Conservation (phyloP, 805 yeast genomes). For the Pichia sporocuriosa region DNA sequence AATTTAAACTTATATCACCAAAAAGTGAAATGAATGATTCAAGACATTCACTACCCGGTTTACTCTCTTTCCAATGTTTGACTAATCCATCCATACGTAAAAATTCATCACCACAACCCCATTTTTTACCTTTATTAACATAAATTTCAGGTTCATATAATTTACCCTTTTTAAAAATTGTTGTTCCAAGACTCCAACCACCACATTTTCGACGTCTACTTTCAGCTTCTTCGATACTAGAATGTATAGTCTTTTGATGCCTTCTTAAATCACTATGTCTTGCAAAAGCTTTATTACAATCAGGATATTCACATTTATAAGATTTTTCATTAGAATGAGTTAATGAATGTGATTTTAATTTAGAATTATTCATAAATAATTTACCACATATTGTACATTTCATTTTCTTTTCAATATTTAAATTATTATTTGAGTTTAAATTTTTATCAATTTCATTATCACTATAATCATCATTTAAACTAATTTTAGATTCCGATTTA, state of each 20-base stretch:
- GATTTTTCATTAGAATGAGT: background rate
- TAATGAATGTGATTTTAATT: slow-evolving; percentile 1
- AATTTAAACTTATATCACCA: background rate
- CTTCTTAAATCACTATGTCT: slow-evolving; percentile 1
- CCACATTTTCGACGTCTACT: slow-evolving; percentile 3
- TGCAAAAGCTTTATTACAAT: slow-evolving; percentile 4
- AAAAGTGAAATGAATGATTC: background rate
- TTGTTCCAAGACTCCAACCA: slow-evolving; percentile 2
- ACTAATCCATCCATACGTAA: slow-evolving; percentile 6
- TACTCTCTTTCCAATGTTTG: slow-evolving; percentile 6
- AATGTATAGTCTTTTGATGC: slow-evolving; percentile 1
- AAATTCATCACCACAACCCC: slow-evolving; percentile 6
- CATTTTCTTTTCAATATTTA: background rate
- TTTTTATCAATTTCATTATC: too few species aligned
- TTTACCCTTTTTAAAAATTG: background rate
- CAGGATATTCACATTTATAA: background rate
- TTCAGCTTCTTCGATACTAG: background rate
- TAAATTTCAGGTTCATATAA: background rate
- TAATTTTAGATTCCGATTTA: background rate
- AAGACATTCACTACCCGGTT: slow-evolving; percentile 1
- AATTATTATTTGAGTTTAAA: too few species aligned
- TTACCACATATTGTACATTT: background rate
- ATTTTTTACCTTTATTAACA: background rate
- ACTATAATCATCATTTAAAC: background rate
- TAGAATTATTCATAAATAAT: background rate